These are phyloP conservation scores for Radiomyces spectabilis DNA, from an alignment of 192 early-diverging fungal genomes.

Conservation along the genomic window DNA sequence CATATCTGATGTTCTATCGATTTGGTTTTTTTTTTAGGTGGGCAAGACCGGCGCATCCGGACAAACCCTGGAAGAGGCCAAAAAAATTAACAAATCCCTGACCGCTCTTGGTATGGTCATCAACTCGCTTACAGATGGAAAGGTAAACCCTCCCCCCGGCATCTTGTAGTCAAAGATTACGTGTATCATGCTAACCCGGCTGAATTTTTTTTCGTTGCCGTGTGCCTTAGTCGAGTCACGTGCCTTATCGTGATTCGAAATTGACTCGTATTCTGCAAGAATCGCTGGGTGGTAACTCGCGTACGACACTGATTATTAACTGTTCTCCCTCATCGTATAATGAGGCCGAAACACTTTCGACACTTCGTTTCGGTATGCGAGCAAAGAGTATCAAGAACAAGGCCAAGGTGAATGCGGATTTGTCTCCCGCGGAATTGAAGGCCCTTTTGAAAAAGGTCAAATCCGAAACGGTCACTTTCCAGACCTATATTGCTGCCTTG, in stretches of 20 bases:
- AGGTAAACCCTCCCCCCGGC: slow-evolving; percentile 42
- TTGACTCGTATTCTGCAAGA: slow-evolving; percentile 98
- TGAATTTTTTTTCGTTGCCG: neutral
- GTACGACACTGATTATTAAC: slow-evolving; percentile 97
- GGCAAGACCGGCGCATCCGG: slow-evolving; percentile 97
- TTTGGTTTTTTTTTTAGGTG: no score
- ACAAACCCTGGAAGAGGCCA: slow-evolving; percentile 98
- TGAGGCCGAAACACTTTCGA: slow-evolving; percentile 90
- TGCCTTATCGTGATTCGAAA: slow-evolving; percentile 98
- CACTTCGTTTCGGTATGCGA: slow-evolving; percentile 93
- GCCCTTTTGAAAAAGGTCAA: slow-evolving; percentile 85
- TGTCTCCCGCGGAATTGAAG: slow-evolving; percentile 93
- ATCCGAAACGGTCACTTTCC: slow-evolving; percentile 67
- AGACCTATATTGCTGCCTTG: slow-evolving; percentile 75
- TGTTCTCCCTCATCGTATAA: slow-evolving; percentile 95
- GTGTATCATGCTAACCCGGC: neutral
- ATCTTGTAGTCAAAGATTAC: neutral
- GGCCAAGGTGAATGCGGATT: slow-evolving; percentile 95
- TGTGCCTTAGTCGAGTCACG: slow-evolving; percentile 73
- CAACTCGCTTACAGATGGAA: slow-evolving; percentile 96
- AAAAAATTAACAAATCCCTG: slow-evolving; percentile 98
- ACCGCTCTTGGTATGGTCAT: slow-evolving; percentile 99
- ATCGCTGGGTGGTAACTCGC: slow-evolving; percentile 96
- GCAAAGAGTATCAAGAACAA: slow-evolving; percentile 99
- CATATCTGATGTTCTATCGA: no score